Conservation (phyloP, 805 yeast species). For the Wilhelminamyces savonicus region DNA sequence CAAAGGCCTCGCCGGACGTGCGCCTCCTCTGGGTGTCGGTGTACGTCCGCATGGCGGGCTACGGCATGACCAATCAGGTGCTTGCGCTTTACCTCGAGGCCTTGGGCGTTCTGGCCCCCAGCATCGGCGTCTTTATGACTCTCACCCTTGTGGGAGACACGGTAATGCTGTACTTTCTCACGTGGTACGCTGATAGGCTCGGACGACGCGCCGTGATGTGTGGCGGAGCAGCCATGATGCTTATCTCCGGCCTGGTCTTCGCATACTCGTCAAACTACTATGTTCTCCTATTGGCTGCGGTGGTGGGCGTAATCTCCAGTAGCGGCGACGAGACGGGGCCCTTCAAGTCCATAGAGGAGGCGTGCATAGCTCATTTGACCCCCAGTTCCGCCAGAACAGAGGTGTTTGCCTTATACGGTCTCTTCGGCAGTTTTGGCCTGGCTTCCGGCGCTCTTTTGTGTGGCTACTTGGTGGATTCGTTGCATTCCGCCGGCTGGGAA, state of each 20-base stretch:
- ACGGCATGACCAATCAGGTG: constrained; percentile 76
- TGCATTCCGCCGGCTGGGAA: constrained; percentile 26
- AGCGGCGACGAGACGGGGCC: constrained; percentile 92
- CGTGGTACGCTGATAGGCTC: constrained; percentile 69
- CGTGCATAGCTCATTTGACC: constrained; percentile 74
- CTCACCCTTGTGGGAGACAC: constrained; percentile 78
- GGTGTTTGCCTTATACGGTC: constrained; percentile 67
- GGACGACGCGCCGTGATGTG: constrained; percentile 65
- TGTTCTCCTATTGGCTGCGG: constrained; percentile 62
- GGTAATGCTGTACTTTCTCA: constrained; percentile 56
- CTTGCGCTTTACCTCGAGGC: constrained; percentile 59
- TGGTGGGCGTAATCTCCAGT: constrained; percentile 81
- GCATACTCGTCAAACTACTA: constrained; percentile 47
- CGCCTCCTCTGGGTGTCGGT: constrained; percentile 62
- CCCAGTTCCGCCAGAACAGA: constrained; percentile 60
- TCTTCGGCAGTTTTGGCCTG: constrained; percentile 63
- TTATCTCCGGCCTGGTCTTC: constrained; percentile 59
- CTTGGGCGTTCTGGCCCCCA: constrained; percentile 46
- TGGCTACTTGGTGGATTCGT: constrained; percentile 52
- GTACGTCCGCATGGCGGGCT: constrained; percentile 64
- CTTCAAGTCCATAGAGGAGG: constrained; percentile 79
- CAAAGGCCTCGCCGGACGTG: constrained; percentile 45
- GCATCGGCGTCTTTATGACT: constrained; percentile 77
- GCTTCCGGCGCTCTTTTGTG: constrained; percentile 65
- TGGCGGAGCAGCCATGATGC: constrained; percentile 63